Evolutionary conservation across 2,329 filamentous ascomycete genomes (phyloP).

Genomic region (Fusarium pseudograminearum): DNA sequence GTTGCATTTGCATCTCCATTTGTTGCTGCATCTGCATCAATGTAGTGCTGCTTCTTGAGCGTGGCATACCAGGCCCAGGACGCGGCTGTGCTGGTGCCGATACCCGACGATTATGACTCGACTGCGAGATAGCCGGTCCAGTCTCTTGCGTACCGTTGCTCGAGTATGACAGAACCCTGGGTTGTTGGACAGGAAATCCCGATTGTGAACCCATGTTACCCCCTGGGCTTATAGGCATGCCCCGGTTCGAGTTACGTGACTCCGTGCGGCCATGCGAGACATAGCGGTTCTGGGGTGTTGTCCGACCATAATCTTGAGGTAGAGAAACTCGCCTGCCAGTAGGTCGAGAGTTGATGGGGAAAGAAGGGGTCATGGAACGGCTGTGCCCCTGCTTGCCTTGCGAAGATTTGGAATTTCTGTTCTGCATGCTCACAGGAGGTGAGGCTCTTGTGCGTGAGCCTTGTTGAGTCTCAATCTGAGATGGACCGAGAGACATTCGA

Average conservation of each 20-base stretch:
- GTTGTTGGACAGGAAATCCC: conserved; percentile 17
- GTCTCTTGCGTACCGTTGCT: conserved; percentile 34
- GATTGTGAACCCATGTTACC: conserved; percentile 21
- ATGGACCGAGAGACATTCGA: conserved; percentile 13
- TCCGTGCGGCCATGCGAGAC: conserved; percentile 23
- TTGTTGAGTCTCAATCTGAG: conserved; percentile 29
- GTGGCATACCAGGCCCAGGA: conserved; percentile 16
- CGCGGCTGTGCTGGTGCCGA: conserved; percentile 37
- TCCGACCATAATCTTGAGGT: conserved; percentile 36
- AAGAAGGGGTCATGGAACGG: conserved; percentile 30
- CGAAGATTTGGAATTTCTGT: conserved; percentile 51
- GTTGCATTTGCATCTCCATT: conserved; percentile 21
- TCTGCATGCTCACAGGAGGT: conserved; percentile 59
- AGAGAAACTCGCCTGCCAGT: conserved; percentile 34
- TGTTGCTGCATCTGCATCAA: conserved; percentile 29
- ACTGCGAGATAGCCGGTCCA: conserved; percentile 10
- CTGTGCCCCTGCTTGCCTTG: conserved; percentile 30
- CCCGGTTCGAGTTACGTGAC: conserved; percentile 27
- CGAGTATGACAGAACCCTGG: conserved; percentile 32
- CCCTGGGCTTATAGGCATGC: conserved; percentile 13
- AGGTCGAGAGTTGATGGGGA: conserved; percentile 21
- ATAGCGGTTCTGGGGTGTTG: conserved; percentile 35
- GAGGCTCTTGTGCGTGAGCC: conserved; percentile 52
- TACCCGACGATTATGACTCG: conserved; percentile 35
- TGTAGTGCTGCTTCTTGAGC: conserved; percentile 31